Percentiles rank a stretch among this genome's conserved stretches.
Conservation (phyloP, 2,329 filamentous ascomycete genomes). For the Aspergillus cejpii region DNA sequence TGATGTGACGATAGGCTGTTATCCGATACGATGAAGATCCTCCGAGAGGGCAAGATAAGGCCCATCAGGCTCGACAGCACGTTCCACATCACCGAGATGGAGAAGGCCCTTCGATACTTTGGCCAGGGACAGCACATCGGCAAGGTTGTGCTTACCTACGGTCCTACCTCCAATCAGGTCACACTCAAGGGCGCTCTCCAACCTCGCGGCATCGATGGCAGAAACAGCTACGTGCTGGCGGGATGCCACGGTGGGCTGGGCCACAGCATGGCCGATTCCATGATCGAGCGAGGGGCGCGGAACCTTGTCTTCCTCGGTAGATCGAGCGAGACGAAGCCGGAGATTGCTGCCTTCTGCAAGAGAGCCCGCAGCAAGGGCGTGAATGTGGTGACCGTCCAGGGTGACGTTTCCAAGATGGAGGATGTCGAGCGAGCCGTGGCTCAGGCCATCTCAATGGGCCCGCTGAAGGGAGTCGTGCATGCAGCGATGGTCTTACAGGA, state of each 20-base stretch:
- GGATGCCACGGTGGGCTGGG: slow-evolving; percentile 16
- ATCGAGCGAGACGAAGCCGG: background rate
- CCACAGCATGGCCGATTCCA: slow-evolving; percentile 9
- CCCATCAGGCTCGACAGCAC: background rate
- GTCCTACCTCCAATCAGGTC: no score
- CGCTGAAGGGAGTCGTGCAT: slow-evolving; percentile 19
- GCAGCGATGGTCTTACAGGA: slow-evolving; percentile 15
- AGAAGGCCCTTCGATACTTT: slow-evolving; percentile 26
- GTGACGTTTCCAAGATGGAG: slow-evolving; percentile 4
- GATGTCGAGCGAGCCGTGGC: slow-evolving; percentile 9
- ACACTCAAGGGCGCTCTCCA: no score
- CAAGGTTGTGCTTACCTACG: no score
- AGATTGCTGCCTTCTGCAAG: slow-evolving; percentile 3
- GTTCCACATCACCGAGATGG: slow-evolving; percentile 1
- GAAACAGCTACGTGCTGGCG: slow-evolving; percentile 19
- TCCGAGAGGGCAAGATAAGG: background rate
- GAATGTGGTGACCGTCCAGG: slow-evolving; percentile 2
- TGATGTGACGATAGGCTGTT: no score
- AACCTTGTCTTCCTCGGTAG: slow-evolving; percentile 11
- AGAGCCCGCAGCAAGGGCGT: slow-evolving; percentile 4
- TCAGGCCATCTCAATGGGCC: background rate
- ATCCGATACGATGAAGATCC: no score
- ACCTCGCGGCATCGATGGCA: no score
- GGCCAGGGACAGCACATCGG: slow-evolving; percentile 33
- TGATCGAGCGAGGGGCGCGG: slow-evolving; percentile 14